Evolutionary conservation across 2,329 filamentous ascomycete species (phyloP).

Genomic region (Polychaeton citri): DNA sequence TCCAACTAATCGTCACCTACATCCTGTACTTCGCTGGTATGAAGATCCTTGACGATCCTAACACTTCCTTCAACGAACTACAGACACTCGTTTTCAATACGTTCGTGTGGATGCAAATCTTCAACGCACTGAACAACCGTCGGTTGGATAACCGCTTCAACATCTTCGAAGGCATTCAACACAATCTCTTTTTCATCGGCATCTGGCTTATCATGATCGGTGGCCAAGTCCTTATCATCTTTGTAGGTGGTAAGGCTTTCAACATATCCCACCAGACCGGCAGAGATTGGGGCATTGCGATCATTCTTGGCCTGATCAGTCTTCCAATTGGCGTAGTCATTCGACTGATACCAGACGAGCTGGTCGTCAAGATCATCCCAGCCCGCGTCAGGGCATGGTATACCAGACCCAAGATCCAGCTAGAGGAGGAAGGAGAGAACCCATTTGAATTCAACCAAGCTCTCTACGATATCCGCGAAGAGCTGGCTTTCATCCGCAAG

Average conservation of each 20-base stretch:
- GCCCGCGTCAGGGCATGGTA: slow-evolving; percentile 24
- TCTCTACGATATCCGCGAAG: slow-evolving; percentile 62
- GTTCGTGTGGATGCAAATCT: slow-evolving; percentile 99
- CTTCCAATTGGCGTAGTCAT: slow-evolving; percentile 72
- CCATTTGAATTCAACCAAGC: slow-evolving; percentile 53
- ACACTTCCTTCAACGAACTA: slow-evolving; percentile 31
- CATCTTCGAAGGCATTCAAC: slow-evolving; percentile 76
- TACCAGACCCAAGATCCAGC: slow-evolving; percentile 25
- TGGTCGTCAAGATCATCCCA: slow-evolving; percentile 35
- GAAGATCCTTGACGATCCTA: slow-evolving; percentile 42
- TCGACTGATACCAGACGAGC: slow-evolving; percentile 66
- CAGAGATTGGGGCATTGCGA: slow-evolving; percentile 76
- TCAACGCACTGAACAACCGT: slow-evolving; percentile 96
- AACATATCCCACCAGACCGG: slow-evolving; percentile 55
- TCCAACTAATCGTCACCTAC: slow-evolving; percentile 69
- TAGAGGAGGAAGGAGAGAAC: slow-evolving; percentile 27
- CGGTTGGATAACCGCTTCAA: slow-evolving; percentile 91
- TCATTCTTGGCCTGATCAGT: slow-evolving; percentile 72
- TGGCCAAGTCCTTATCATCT: slow-evolving; percentile 81
- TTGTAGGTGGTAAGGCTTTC: slow-evolving; percentile 72
- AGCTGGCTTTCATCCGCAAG: slow-evolving; percentile 66
- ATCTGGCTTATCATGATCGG: slow-evolving; percentile 82
- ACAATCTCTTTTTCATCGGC: slow-evolving; percentile 77
- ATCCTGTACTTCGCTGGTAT: slow-evolving; percentile 65
- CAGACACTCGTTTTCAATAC: slow-evolving; percentile 89